phyloP scores from a whole-genome alignment of 768 basidiomycete species.

The Rhodotorula diobovata region DNA sequence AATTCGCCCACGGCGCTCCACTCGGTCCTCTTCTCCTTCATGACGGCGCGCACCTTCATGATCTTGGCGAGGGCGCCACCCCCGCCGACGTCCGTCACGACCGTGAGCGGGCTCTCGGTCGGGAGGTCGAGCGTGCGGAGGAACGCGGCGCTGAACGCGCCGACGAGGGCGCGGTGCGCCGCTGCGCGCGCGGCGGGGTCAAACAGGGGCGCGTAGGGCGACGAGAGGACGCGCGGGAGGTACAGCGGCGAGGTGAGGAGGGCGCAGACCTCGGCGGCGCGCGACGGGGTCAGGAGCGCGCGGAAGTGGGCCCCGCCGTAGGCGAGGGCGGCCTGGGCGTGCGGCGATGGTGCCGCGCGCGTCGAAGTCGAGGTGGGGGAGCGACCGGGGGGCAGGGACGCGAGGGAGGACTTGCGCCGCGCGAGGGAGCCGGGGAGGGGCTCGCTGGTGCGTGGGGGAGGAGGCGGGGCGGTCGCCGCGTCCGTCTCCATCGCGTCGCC shows the following conservation, averaged over 20 bases:
- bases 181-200: background rate
- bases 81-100: slow-evolving; percentile 87
- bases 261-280: slow-evolving; percentile 63
- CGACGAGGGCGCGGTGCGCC: slow-evolving; percentile 53
- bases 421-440: background rate
- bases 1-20: slow-evolving; percentile 86
- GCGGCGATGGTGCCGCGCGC: background rate
- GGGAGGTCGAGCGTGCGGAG: slow-evolving; percentile 84
- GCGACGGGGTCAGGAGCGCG: slow-evolving; percentile 47
- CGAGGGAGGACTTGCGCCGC: background rate
- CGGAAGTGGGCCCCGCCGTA: slow-evolving; percentile 67
- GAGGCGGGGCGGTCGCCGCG: background rate
- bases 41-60: slow-evolving; percentile 87
- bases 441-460: too few species aligned
- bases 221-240: slow-evolving; percentile 66
- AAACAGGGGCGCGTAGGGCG: slow-evolving; percentile 67
- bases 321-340: slow-evolving; percentile 54
- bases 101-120: slow-evolving; percentile 75
- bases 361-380: background rate
- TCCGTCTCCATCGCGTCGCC: slow-evolving; percentile 13
- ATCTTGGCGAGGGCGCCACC: slow-evolving; percentile 85
- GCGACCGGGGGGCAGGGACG: background rate
- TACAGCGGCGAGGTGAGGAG: slow-evolving; percentile 67
- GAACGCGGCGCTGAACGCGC: slow-evolving; percentile 81
- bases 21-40: slow-evolving; percentile 87